Conservation (phyloP, 345 rosid genomes). For the Arabidopsis arenosa region DNA sequence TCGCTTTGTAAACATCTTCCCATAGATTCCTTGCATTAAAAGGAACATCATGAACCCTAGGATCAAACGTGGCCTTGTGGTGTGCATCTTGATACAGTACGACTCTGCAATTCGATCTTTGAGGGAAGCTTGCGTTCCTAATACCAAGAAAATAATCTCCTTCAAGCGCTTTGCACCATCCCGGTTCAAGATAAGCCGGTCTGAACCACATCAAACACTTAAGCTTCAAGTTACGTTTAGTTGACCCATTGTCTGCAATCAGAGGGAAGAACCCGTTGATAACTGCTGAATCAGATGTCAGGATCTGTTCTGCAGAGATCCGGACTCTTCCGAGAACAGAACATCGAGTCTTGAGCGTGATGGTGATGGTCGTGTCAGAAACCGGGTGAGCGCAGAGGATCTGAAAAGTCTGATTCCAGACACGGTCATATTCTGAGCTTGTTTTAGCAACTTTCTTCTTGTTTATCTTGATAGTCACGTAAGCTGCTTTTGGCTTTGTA, state of each 20-base stretch:
- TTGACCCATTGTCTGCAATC: slow-evolving; percentile 51
- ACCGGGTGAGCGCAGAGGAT: slow-evolving; percentile 77
- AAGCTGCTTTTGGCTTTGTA: slow-evolving; percentile 58
- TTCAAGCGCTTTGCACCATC: slow-evolving; percentile 55
- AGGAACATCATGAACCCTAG: slow-evolving; percentile 51
- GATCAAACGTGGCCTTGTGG: slow-evolving; percentile 57
- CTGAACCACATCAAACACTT: slow-evolving; percentile 82
- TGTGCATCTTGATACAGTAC: slow-evolving; percentile 82
- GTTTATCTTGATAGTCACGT: slow-evolving; percentile 74
- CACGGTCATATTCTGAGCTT: slow-evolving; percentile 61
- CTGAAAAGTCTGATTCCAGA: slow-evolving; percentile 92
- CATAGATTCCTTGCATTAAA: slow-evolving; percentile 62
- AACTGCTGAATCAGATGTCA: slow-evolving; percentile 51
- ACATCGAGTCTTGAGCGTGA: slow-evolving; percentile 71
- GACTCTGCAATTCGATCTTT: slow-evolving; percentile 69
- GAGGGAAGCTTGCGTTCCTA: slow-evolving; percentile 73
- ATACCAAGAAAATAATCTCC: slow-evolving; percentile 62
- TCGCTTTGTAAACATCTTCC: slow-evolving; percentile 84
- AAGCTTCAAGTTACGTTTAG: slow-evolving; percentile 57
- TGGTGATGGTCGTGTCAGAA: slow-evolving; percentile 60
- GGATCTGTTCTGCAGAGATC: slow-evolving; percentile 58
- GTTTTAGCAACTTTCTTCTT: slow-evolving; percentile 71
- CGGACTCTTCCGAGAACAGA: slow-evolving; percentile 64
- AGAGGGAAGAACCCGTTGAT: slow-evolving; percentile 71
- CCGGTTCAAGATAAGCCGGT: slow-evolving; percentile 70